These are phyloP conservation scores for Aphanomyces stellatus DNA, from an alignment of 352 stramenopile species.

Conservation along the genomic window DNA sequence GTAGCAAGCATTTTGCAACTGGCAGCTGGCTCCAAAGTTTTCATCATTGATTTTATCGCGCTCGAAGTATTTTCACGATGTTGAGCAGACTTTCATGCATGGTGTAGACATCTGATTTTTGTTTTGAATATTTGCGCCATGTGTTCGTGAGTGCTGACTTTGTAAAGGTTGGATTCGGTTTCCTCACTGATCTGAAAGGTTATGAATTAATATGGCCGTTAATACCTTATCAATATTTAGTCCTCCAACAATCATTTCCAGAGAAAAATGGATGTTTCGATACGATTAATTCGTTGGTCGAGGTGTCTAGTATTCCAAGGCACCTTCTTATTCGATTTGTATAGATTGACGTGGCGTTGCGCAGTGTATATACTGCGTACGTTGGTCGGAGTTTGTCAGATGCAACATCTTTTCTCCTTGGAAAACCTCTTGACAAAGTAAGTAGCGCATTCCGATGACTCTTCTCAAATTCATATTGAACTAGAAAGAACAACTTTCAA, in stretches of 20 bases:
- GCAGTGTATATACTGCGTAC: neutral
- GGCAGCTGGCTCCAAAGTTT: neutral
- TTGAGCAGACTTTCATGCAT: neutral
- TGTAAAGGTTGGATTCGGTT: constrained; percentile 18
- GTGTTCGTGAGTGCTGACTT: neutral
- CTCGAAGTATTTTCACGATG: neutral
- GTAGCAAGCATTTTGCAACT: constrained; percentile 15
- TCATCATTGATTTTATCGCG: constrained; percentile 13
- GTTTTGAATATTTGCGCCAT: neutral
- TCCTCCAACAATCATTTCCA: constrained; percentile 17
- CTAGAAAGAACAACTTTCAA: constrained; percentile 11
- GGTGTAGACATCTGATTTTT: neutral
- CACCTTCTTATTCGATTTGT: too few species aligned
- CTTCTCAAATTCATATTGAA: neutral
- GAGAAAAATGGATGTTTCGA: neutral
- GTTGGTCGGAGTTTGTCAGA: constrained; percentile 7
- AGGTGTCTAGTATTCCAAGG: constrained; percentile 1
- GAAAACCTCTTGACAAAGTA: constrained; percentile 16
- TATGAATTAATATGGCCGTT: neutral
- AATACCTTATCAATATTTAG: neutral
- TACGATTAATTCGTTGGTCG: neutral
- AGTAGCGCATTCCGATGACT: neutral
- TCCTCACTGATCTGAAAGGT: constrained; percentile 13
- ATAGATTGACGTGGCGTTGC: constrained; percentile 2
- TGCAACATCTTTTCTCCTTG: neutral